These are phyloP conservation scores for Trichaptum fuscoviolaceum DNA, from an alignment of 768 basidiomycete species.

Conservation along the genomic window DNA sequence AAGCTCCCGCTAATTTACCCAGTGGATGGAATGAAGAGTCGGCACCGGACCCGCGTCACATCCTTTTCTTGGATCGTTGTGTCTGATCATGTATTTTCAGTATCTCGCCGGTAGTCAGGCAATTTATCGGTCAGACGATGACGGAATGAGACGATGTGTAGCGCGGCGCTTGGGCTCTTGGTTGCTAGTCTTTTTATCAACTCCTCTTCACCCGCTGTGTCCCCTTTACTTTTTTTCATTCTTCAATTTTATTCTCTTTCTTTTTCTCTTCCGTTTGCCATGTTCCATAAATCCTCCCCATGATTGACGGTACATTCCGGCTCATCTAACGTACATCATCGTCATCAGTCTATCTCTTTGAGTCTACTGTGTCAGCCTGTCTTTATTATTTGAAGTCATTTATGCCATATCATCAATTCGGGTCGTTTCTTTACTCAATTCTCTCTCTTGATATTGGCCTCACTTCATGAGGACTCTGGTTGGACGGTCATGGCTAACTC, in stretches of 20 bases:
- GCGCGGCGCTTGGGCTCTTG: conserved; percentile 51
- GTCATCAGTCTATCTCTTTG: not conserved
- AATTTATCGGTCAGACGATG: conserved; percentile 6
- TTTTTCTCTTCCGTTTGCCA: conserved; percentile 26
- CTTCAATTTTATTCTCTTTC: conserved; percentile 26
- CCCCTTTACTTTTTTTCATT: conserved; percentile 23
- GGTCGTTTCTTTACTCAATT: not conserved
- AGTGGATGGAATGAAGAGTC: conserved; percentile 40
- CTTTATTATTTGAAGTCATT: conserved; percentile 1
- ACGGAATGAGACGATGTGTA: conserved; percentile 17
- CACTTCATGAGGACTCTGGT: not conserved
- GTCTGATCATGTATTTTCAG: conserved; percentile 4
- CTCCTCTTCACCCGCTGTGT: conserved; percentile 21
- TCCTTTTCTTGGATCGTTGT: conserved; percentile 13
- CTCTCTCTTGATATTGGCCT: not conserved
- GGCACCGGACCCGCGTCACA: conserved; percentile 35
- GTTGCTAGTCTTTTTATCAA: conserved; percentile 53
- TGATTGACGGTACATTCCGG: not conserved
- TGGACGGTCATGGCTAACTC: not conserved
- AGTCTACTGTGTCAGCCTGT: not conserved
- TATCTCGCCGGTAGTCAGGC: conserved; percentile 5
- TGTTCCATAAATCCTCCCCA: not conserved
- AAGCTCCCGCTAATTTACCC: conserved; percentile 20
- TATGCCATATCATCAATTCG: not conserved
- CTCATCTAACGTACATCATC: not conserved